Evolutionary conservation across 2,329 filamentous ascomycete species (phyloP), one percentile per base, ranked within the genome.

Genomic region (Onygenales sp.): DNA sequence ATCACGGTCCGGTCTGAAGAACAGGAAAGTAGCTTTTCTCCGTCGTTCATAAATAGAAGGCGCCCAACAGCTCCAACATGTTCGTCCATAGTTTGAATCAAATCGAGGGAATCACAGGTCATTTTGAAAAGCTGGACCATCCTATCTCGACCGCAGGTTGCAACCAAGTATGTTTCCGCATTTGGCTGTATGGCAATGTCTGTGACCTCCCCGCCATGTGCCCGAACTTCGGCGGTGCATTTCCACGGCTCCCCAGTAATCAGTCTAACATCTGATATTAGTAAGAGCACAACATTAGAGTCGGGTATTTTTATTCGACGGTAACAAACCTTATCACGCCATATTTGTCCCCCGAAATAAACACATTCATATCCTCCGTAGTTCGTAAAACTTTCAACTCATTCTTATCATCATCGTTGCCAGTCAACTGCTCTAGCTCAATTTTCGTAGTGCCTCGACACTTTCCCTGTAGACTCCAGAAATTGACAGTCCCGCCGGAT

Each of bases 11-110:
- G 83, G 69, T 98, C 93, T 49, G 89, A 78, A 1, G 92, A 95
- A 62, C 86, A 91, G 1, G 93, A 96, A 17, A 97, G 77, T 44
- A 97, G 73, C 57, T 79, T 84, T 42, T 77, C 75, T 4, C 83
- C 83, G 65, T 89, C 81, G 42, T 85, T 79, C 2, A 86, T 81
- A 54, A 94, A 89, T 7, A 91, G 77, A 32, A 96, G 72, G 32
- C 85, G 84, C 52, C 80, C 85, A 14, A 98, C 91, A 58, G 88
- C 87, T 21, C 90, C 88, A 33, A 90, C 84, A 68, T 97, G 95
- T 61, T 98, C 92, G 53, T 88, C 84, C 64, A 97, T 80, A 0
- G 93, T 98, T 67, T 98, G 93, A 50, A 95, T 81, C 54, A 96
- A 80, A 54, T 87, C 81, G 68, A 94, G 86, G 2, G 70, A 71